Evolutionary conservation across 345 rosid species (phyloP), one percentile per base, ranked within the genome.

Genomic region (Triadica sebifera): DNA sequence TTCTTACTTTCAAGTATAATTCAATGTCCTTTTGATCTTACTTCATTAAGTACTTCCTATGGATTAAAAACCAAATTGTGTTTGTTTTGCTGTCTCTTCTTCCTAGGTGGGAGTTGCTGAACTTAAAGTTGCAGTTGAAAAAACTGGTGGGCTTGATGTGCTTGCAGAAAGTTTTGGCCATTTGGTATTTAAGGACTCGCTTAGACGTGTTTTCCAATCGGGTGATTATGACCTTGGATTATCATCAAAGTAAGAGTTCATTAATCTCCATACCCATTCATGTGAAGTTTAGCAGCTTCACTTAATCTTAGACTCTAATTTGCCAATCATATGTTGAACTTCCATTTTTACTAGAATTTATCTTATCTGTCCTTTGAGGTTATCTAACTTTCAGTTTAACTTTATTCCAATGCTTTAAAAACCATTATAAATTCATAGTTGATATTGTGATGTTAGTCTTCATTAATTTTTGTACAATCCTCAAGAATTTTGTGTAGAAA

Each of bases 161-260:
- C 99, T 95, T 83, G 92, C 99, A 60, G 99, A 95, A 85, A 95
- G 99, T 85, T 95, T 95, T 87, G 98, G 96, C 70, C 98, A 93
- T 79, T 84, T 94, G 29, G 98, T 95, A 57, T 93, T 91, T 79
- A 93, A 83, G 85, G 91, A 93, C 75, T 93, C 99, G 65, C 89
- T 95, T 53, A 90, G 80, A 76, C 94, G 82, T 9, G 85, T 95
- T 51, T 93, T 93, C 76, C 94, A 82, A 77, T 88, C 84, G 11
- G 91, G 85, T 75, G 98, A 93, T 73, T 74, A 78, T 83, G 97
- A 93, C 82, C 92, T 93, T 66, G 88, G 97, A 72, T 76, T 93
- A 24, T 91, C 98, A 45, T 93, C 99, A 75, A 93, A 90, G 99
- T 93, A 86, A 81, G 88, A 78, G 78, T 70, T 74, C 60, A 45